Base-by-base conservation (phyloP, 805 yeast species). In the Saturnispora serradocipensis region DNA sequence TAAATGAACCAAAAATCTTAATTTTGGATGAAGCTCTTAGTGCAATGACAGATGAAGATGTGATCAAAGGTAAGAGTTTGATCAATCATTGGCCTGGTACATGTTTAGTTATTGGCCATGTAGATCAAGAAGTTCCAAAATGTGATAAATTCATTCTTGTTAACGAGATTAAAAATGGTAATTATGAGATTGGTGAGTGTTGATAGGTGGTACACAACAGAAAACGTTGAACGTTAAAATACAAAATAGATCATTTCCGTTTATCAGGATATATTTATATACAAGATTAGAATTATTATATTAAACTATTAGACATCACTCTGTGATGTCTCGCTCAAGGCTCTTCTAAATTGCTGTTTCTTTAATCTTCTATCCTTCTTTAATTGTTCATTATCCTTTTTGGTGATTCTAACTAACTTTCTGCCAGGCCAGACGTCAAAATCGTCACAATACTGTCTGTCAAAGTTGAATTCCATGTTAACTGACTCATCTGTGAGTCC, bases 11-110 rank as follows among this genome's bases (percentile, higher is more conserved):
- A 0, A 77, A 79, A 46, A 69, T 91, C 1, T 71, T 91, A 49
- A 84, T 91, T 45, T 70, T 91, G 2, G 99, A 91, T 66, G 99
- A 91, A 70, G 95, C 98, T 0, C 80, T 91, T 53, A 86, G 96
- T 22, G 95, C 89, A 15, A 87, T 91, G 93, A 86, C 84, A 39
- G 82, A 80, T 49, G 77, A 73, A 20, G 74, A 77, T 34, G 72
- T 83, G 53, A 71, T 71, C 39, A 72, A 69, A 46, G 84, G 88
- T 50, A 81, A 81, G 58, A 69, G 70, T 32, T 58, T 81, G 6
- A 65, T 80, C 15, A 68, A 76, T 36, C 61, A 69, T 46, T 81
- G 82, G 77, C 56, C 56, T 18, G 86, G 95, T 0, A 82, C 96
- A 0, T 81, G 83, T 2, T 73, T 91, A 35, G 73, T 85, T 0